These are phyloP conservation scores for Phaeophleospora eucalypticola DNA, from an alignment of 2,329 filamentous ascomycete species.

Conservation along the genomic window DNA sequence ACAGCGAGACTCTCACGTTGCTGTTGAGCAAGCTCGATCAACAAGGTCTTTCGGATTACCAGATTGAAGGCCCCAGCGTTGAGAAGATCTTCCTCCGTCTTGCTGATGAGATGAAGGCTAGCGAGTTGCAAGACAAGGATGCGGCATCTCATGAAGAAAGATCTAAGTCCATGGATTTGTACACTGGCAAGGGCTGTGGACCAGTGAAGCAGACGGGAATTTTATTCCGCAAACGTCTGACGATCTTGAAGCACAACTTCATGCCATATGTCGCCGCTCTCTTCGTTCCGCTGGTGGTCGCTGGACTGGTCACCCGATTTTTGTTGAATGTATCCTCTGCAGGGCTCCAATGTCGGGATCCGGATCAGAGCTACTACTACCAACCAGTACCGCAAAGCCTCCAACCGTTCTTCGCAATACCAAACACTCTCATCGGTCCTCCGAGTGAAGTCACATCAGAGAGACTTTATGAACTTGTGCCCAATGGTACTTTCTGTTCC, in stretches of 20 bases:
- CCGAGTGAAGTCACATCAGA: conserved; percentile 1
- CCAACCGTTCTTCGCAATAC: conserved; percentile 3
- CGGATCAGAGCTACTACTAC: conserved; percentile 4
- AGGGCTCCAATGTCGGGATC: conserved; percentile 44
- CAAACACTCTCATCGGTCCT: conserved; percentile 8
- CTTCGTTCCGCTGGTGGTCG: conserved; percentile 69
- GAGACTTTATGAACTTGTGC: conserved; percentile 6
- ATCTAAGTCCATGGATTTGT: conserved; percentile 12
- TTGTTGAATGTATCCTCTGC: conserved; percentile 39
- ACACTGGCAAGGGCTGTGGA: conserved; percentile 15
- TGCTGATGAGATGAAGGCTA: conserved; percentile 61
- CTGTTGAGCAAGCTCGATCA: conserved; percentile 50
- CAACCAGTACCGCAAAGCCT: conserved; percentile 1
- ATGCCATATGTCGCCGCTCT: conserved; percentile 70
- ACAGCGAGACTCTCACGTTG: conserved; percentile 10
- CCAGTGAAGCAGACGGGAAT: conserved; percentile 61
- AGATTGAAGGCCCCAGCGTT: conserved; percentile 79
- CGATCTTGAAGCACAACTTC: conserved; percentile 72
- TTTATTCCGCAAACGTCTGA: conserved; percentile 70
- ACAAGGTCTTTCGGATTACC: conserved; percentile 65
- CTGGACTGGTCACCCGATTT: conserved; percentile 73
- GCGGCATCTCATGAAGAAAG: too few species aligned
- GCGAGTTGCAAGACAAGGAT: conserved; percentile 2
- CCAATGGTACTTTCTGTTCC: conserved; percentile 10
- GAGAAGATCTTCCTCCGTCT: conserved; percentile 85